A percentile compares a stretch with the other conserved stretches of the same genome.
Conservation (phyloP, 331 rosid genomes). For the Rhamnella rubrinervis region DNA sequence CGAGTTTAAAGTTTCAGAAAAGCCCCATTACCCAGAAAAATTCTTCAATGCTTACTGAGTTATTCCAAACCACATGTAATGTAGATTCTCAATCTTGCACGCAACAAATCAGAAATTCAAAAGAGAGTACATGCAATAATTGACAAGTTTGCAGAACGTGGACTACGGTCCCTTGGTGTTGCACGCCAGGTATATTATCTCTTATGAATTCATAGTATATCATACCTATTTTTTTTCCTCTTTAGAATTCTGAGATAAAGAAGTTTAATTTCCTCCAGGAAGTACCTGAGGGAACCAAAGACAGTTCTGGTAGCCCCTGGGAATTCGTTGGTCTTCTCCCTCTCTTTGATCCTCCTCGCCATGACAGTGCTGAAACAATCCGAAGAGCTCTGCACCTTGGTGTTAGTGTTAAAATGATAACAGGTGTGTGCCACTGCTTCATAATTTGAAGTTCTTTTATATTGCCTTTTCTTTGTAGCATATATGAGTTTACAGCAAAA, state of each 20-base stretch:
- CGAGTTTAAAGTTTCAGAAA: neutral
- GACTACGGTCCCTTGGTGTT: slow-evolving; percentile 67
- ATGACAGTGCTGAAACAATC: slow-evolving; percentile 80
- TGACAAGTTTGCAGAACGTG: slow-evolving; percentile 76
- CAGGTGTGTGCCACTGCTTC: slow-evolving; percentile 39
- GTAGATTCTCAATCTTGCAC: slow-evolving; percentile 64
- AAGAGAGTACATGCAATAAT: slow-evolving; percentile 55
- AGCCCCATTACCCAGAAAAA: neutral
- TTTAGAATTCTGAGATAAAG: slow-evolving; percentile 3
- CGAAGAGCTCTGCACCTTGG: slow-evolving; percentile 82
- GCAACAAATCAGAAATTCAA: slow-evolving; percentile 54
- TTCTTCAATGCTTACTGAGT: neutral
- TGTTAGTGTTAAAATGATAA: slow-evolving; percentile 79
- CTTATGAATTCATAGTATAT: neutral
- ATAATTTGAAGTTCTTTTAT: neutral
- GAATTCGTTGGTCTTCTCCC: slow-evolving; percentile 80
- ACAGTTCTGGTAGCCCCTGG: slow-evolving; percentile 77
- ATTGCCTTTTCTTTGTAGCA: neutral
- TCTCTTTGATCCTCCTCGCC: slow-evolving; percentile 79
- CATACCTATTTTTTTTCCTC: neutral
- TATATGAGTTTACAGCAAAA: neutral
- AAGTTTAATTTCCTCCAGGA: slow-evolving; percentile 31
- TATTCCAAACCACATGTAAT: neutral
- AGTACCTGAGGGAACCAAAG: slow-evolving; percentile 67
- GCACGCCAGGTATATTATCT: slow-evolving; percentile 52